phyloP scores from a whole-genome alignment of 805 yeast species.

The Metschnikowia lunata region DNA sequence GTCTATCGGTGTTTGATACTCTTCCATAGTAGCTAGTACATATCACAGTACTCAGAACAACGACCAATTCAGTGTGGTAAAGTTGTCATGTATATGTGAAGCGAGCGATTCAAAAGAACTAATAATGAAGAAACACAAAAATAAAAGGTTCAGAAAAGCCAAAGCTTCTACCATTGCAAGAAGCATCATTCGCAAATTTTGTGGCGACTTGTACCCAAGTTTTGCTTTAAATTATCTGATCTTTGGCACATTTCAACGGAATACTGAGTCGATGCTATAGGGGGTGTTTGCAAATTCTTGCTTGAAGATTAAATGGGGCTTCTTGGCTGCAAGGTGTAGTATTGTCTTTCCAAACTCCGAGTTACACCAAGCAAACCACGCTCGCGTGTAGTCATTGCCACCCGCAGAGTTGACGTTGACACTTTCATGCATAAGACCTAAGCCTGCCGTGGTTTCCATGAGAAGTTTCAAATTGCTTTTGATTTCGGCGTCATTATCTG shows the following conservation, averaged over 20 bases:
- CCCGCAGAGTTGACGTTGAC: slow-evolving; percentile 55
- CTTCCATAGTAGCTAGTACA: too few species aligned
- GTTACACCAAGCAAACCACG: slow-evolving; percentile 96
- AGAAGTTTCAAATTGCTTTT: slow-evolving; percentile 43
- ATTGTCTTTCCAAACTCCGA: slow-evolving; percentile 87
- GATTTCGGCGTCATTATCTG: slow-evolving; percentile 69
- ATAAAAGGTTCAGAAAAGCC: too few species aligned
- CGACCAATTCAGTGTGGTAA: too few species aligned
- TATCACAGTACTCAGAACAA: too few species aligned
- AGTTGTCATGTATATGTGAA: too few species aligned
- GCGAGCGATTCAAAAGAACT: too few species aligned
- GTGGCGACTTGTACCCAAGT: too few species aligned
- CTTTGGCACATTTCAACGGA: background rate
- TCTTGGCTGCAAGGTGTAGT: slow-evolving; percentile 65
- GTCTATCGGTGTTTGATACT: too few species aligned
- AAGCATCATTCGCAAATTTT: too few species aligned
- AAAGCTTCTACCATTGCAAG: too few species aligned
- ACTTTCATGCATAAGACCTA: slow-evolving; percentile 84
- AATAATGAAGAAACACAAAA: too few species aligned
- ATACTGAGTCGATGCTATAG: slow-evolving; percentile 28
- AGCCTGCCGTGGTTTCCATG: slow-evolving; percentile 59
- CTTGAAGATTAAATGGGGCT: slow-evolving; percentile 68
- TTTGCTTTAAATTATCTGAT: background rate
- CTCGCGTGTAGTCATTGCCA: slow-evolving; percentile 58
- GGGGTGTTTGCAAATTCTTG: slow-evolving; percentile 27